Percentiles rank a stretch among this genome's conserved stretches.
Evolutionary conservation across 352 stramenopile genomes (phyloP).

Genomic region (Pythium diclinum): DNA sequence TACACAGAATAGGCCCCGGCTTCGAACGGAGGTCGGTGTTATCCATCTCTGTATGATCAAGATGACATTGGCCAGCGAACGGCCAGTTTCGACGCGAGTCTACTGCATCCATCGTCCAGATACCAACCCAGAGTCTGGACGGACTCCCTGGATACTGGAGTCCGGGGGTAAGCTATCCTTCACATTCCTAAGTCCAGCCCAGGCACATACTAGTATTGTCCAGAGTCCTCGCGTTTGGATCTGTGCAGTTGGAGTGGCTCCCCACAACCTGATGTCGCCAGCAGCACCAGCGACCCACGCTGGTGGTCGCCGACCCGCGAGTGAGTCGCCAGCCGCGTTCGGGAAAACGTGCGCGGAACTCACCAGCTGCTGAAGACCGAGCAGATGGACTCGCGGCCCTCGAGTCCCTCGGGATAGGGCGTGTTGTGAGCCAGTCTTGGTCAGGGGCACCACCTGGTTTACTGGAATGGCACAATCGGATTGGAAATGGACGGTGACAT

Average conservation of each 20-base stretch:
- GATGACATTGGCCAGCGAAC: slow-evolving; percentile 1
- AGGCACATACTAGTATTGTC: too few relatives aligned
- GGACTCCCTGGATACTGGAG: neutral
- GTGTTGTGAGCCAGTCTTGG: slow-evolving; percentile 7
- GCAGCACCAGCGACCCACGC: too few relatives aligned
- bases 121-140: neutral
- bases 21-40: neutral
- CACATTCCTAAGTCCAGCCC: too few relatives aligned
- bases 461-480: slow-evolving; percentile 13
- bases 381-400: neutral
- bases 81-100: neutral
- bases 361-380: slow-evolving; percentile 17
- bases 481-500: slow-evolving; percentile 24
- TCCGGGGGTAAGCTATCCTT: too few relatives aligned
- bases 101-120: neutral
- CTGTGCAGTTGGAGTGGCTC: neutral
- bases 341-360: slow-evolving; percentile 14
- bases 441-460: slow-evolving; percentile 20
- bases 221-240: too few relatives aligned
- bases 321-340: slow-evolving; percentile 14
- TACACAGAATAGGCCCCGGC: too few relatives aligned
- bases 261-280: slow-evolving; percentile 17
- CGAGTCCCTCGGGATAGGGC: slow-evolving; percentile 7
- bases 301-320: slow-evolving; percentile 6
- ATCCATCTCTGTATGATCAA: neutral